phyloP scores from a whole-genome alignment of 2,329 filamentous ascomycete species.

The Verticillium albo-atrum region DNA sequence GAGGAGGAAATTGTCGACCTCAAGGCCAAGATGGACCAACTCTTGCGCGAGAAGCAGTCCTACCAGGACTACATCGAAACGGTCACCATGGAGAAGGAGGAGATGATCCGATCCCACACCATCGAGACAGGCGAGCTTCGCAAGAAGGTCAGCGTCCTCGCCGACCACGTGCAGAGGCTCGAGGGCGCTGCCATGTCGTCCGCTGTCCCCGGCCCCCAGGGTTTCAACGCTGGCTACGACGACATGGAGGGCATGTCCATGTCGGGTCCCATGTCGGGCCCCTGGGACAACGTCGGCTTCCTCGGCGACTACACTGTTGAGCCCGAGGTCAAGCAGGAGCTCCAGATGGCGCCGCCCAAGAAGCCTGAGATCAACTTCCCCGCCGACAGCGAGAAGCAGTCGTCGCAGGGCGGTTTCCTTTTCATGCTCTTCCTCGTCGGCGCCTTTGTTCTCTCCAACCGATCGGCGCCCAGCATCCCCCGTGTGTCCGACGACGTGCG shows the following conservation, averaged over 20 bases:
- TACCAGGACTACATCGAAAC: conserved; percentile 71
- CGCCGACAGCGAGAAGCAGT: conserved; percentile 54
- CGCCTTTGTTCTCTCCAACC: conserved; percentile 90
- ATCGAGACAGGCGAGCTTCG: conserved; percentile 86
- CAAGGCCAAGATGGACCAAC: conserved; percentile 65
- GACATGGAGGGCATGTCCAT: conserved; percentile 83
- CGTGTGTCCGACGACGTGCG: conserved; percentile 77
- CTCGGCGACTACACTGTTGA: conserved; percentile 67
- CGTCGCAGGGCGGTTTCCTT: conserved; percentile 76
- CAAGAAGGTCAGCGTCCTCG: conserved; percentile 85
- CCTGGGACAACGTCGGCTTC: conserved; percentile 81
- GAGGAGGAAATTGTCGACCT: conserved; percentile 72
- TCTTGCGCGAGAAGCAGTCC: conserved; percentile 68
- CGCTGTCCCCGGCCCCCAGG: conserved; percentile 46
- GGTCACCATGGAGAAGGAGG: conserved; percentile 82
- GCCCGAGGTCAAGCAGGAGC: conserved; percentile 56
- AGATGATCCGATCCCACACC: conserved; percentile 83
- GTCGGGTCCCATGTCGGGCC: conserved; percentile 69
- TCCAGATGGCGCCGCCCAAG: conserved; percentile 49
- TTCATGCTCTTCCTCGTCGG: conserved; percentile 96
- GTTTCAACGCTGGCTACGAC: conserved; percentile 67
- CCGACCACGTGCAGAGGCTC: conserved; percentile 65
- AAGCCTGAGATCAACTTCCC: conserved; percentile 44
- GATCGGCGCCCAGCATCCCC: conserved; percentile 67
- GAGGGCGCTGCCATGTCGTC: conserved; percentile 54